A percentile compares a stretch with the other conserved stretches of the same genome.
Evolutionary conservation across 192 early-diverging fungal species (phyloP).

Genomic region (Hyaloraphidium curvatum): DNA sequence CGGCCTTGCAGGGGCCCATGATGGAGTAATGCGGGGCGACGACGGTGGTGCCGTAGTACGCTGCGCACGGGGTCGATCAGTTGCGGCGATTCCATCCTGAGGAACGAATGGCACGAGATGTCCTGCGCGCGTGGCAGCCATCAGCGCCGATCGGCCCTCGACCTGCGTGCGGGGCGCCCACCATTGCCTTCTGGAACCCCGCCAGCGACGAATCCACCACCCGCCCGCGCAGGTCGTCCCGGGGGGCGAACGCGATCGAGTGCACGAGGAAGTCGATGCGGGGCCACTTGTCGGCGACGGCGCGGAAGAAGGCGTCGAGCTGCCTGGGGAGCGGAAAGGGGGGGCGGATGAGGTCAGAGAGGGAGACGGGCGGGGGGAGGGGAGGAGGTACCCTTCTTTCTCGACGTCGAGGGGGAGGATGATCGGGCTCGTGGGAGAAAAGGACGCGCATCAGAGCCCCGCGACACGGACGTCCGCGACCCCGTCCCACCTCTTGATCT

Average conservation of each 20-base stretch:
- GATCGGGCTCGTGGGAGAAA: background rate
- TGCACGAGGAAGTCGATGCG: background rate
- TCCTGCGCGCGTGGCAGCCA: background rate
- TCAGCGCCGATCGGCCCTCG: no score
- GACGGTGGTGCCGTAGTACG: background rate
- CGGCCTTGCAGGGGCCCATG: constrained; percentile 2
- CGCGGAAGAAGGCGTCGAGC: background rate
- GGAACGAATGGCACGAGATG: constrained; percentile 1
- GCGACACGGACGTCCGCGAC: background rate
- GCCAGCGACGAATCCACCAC: background rate
- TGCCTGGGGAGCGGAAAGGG: background rate
- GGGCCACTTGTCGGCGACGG: background rate
- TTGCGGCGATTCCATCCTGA: background rate
- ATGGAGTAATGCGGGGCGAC: background rate
- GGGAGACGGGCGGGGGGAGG: background rate
- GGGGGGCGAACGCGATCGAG: background rate
- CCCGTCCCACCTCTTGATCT: background rate
- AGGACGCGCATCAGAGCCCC: background rate
- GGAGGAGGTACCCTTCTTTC: background rate
- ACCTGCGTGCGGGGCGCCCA: no score
- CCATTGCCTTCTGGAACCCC: no score
- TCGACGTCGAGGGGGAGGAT: background rate
- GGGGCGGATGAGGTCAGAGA: background rate
- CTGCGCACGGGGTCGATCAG: background rate
- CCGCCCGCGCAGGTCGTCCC: background rate